Conservation (phyloP, 345 rosid genomes). For the Salix dunnii region DNA sequence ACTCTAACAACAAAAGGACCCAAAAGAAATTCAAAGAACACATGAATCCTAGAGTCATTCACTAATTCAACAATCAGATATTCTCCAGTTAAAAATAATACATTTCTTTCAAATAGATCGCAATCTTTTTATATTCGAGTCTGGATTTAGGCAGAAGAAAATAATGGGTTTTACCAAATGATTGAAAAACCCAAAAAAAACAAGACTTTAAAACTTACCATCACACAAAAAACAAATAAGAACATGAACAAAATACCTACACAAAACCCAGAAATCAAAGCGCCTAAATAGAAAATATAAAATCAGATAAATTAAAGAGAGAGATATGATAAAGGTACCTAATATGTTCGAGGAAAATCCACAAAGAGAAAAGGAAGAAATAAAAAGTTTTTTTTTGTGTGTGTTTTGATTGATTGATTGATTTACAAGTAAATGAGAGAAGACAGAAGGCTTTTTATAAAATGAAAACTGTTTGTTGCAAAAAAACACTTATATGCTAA, state of each 20-base stretch:
- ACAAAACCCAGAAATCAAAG: neutral
- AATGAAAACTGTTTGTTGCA: neutral
- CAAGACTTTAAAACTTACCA: neutral
- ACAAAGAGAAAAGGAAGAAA: neutral
- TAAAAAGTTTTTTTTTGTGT: neutral
- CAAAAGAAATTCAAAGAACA: neutral
- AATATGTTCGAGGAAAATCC: conserved; percentile 1
- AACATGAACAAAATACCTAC: neutral
- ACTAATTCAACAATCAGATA: neutral
- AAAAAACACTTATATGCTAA: neutral
- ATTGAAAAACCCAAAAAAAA: neutral
- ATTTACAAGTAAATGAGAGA: neutral
- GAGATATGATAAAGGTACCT: neutral
- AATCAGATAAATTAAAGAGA: neutral
- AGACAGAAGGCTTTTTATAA: neutral
- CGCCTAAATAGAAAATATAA: neutral
- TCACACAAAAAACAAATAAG: neutral
- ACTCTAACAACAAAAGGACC: neutral
- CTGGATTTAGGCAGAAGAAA: neutral
- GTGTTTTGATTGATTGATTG: neutral
- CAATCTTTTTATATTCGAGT: neutral
- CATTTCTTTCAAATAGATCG: neutral
- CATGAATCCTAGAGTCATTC: neutral
- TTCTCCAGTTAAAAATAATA: neutral
- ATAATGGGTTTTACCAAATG: neutral